A percentile compares a stretch with the other conserved stretches of the same genome.
phyloP scores from a whole-genome alignment of 2,329 filamentous ascomycete species.

The Geoglossum cookeanum region DNA sequence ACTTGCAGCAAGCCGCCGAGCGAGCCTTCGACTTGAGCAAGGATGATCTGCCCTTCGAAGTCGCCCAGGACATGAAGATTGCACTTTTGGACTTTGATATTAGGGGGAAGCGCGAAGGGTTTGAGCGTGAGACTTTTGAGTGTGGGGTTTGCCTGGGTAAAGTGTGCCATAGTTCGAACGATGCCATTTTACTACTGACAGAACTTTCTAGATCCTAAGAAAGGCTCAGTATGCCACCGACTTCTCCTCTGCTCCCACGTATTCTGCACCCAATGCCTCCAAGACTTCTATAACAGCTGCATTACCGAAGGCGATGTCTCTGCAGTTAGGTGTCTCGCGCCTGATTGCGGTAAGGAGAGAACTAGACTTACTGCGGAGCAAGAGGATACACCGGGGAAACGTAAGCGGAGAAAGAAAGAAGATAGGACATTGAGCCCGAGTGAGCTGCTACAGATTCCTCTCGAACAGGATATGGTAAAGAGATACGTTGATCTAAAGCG shows the following conservation, averaged over 20 bases:
- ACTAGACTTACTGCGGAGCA: conserved; percentile 16
- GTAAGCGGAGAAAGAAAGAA: conserved; percentile 34
- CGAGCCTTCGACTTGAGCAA: conserved; percentile 32
- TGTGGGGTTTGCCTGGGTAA: conserved; percentile 46
- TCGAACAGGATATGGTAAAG: conserved; percentile 47
- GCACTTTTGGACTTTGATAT: conserved; percentile 62
- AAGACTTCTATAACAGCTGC: conserved; percentile 75
- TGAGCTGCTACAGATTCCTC: conserved; percentile 40
- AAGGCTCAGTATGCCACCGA: conserved; percentile 61
- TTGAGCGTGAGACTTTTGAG: conserved; percentile 69
- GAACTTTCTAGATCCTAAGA: conserved; percentile 55
- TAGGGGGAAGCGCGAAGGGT: conserved; percentile 51
- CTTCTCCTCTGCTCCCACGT: conserved; percentile 76
- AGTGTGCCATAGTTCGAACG: neutral
- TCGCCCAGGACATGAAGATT: conserved; percentile 38
- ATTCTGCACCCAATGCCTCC: conserved; percentile 74
- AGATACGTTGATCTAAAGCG: conserved; percentile 82
- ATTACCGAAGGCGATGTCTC: conserved; percentile 71
- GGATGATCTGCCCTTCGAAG: conserved; percentile 24
- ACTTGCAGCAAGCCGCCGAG: conserved; percentile 38
- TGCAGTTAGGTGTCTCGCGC: conserved; percentile 60
- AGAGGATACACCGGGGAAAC: conserved; percentile 11
- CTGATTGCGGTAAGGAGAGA: conserved; percentile 54
- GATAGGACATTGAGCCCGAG: conserved; percentile 59
- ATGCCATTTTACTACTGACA: neutral